These are phyloP conservation scores for Kuraishia capsulata DNA, from an alignment of 805 yeast species.

Conservation along the genomic window DNA sequence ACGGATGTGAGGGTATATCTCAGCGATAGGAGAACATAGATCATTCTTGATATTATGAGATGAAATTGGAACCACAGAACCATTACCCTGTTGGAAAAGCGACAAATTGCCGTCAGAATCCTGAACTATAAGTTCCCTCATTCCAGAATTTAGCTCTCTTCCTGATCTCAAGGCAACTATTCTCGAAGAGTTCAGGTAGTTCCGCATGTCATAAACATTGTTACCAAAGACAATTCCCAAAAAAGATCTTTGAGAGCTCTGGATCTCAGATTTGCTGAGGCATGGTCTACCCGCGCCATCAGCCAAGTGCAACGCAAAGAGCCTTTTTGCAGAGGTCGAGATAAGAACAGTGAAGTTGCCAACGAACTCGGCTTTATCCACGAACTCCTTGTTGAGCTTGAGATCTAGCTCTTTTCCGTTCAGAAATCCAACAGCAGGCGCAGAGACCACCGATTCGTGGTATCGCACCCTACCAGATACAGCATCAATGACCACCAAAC, in stretches of 20 bases:
- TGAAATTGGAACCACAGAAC: slow-evolving; percentile 17
- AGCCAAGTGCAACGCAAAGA: slow-evolving; percentile 50
- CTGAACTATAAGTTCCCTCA: slow-evolving; percentile 29
- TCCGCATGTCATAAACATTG: slow-evolving; percentile 9
- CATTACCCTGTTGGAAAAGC: slow-evolving; percentile 22
- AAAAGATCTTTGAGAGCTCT: slow-evolving; percentile 10
- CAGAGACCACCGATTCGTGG: slow-evolving; percentile 67
- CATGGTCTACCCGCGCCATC: slow-evolving; percentile 61
- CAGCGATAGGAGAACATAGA: slow-evolving; percentile 14
- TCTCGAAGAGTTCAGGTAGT: slow-evolving; percentile 25
- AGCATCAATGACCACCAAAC: slow-evolving; percentile 58
- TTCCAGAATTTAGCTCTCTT: slow-evolving; percentile 40
- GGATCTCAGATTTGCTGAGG: slow-evolving; percentile 13
- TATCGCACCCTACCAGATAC: slow-evolving; percentile 51
- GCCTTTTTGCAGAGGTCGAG: slow-evolving; percentile 63
- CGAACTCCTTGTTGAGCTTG: slow-evolving; percentile 42
- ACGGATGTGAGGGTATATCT: slow-evolving; percentile 40
- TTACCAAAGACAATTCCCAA: slow-evolving; percentile 10
- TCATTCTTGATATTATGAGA: slow-evolving; percentile 14
- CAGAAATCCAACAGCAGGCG: slow-evolving; percentile 55
- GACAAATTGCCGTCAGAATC: slow-evolving; percentile 36
- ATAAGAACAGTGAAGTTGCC: slow-evolving; percentile 70
- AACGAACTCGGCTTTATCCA: slow-evolving; percentile 47
- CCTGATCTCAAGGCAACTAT: slow-evolving; percentile 55
- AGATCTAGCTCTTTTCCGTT: slow-evolving; percentile 26